Percentiles rank a stretch among this genome's conserved stretches.
These are phyloP conservation scores for Mycena haematopus DNA, from an alignment of 768 basidiomycete species.

Conservation along the genomic window DNA sequence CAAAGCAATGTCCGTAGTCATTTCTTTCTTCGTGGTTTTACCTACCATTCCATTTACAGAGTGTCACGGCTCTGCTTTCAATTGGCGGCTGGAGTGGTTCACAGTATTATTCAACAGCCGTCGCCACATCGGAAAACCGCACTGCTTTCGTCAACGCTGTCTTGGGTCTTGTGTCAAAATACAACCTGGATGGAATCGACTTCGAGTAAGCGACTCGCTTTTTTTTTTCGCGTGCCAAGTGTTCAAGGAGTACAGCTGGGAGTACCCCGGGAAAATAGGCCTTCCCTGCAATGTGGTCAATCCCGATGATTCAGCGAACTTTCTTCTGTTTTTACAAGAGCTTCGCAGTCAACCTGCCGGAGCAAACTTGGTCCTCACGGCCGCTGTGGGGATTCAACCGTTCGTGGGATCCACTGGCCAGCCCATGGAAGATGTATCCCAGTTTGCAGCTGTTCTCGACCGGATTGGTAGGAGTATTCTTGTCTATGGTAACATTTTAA, in stretches of 20 bases:
- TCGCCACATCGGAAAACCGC: conserved; percentile 60
- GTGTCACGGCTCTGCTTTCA: conserved; percentile 62
- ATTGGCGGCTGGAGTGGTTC: conserved; percentile 76
- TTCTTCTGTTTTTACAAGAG: conserved; percentile 76
- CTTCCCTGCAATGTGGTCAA: conserved; percentile 73
- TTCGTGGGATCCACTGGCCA: conserved; percentile 64
- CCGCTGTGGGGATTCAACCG: conserved; percentile 70
- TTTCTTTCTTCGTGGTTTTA: conserved; percentile 34
- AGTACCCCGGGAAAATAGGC: conserved; percentile 77
- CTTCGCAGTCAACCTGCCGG: conserved; percentile 63
- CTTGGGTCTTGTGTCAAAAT: conserved; percentile 50
- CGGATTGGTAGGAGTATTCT: conserved; percentile 54
- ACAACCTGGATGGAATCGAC: conserved; percentile 68
- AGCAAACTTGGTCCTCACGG: conserved; percentile 69
- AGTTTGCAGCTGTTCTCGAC: conserved; percentile 73
- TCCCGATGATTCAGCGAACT: conserved; percentile 75
- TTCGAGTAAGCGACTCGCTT: conserved; percentile 58
- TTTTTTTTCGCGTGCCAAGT: conserved; percentile 3
- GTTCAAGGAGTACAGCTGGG: conserved; percentile 63
- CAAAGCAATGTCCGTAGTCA: conserved; percentile 46
- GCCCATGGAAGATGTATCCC: conserved; percentile 67
- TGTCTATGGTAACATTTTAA: not conserved
- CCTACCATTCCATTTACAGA: conserved; percentile 38
- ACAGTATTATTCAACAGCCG: conserved; percentile 63
- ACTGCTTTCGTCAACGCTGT: conserved; percentile 64